phyloP scores from a whole-genome alignment of 2,329 filamentous ascomycete genomes.

The Calonectria crousiana region DNA sequence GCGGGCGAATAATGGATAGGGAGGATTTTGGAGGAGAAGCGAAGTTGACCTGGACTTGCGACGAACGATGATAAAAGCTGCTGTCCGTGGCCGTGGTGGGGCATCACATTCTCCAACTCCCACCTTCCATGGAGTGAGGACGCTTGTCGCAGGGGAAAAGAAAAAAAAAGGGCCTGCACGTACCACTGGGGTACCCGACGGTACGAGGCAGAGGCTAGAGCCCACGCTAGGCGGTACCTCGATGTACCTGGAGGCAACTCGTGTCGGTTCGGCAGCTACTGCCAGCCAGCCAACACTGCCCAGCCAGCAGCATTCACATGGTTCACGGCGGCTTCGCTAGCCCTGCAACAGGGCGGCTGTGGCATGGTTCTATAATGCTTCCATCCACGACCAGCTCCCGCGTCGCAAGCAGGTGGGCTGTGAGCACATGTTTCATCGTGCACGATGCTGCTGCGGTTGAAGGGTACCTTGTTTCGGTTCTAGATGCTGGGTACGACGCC shows the following conservation, averaged over 20 bases:
- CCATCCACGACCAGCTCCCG: conserved; percentile 13
- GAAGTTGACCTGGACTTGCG: conserved; percentile 40
- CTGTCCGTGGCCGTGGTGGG: conserved; percentile 39
- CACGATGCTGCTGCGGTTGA: background rate
- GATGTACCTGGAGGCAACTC: conserved; percentile 1
- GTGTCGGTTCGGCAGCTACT: conserved; percentile 5
- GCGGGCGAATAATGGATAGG: conserved; percentile 24
- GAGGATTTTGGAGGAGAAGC: conserved; percentile 38
- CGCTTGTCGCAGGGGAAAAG: conserved; percentile 17
- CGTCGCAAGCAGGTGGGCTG: conserved; percentile 14
- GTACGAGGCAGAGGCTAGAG: conserved; percentile 9
- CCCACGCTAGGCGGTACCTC: conserved; percentile 15
- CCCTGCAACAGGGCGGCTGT: conserved; percentile 18
- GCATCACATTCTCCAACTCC: conserved; percentile 36
- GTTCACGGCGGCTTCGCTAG: conserved; percentile 10
- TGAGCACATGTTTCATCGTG: background rate
- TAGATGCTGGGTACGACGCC: background rate
- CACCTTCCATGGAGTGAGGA: conserved; percentile 10
- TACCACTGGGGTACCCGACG: conserved; percentile 18
- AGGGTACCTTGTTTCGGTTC: conserved; percentile 4
- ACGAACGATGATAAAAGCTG: conserved; percentile 45
- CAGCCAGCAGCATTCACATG: background rate
- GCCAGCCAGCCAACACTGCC: background rate
- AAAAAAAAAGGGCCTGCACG: conserved; percentile 15
- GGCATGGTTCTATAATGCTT: conserved; percentile 20